These are phyloP conservation scores for Gymnopus androsaceus DNA, from an alignment of 1,284 basidiomycete species.

Conservation along the genomic window DNA sequence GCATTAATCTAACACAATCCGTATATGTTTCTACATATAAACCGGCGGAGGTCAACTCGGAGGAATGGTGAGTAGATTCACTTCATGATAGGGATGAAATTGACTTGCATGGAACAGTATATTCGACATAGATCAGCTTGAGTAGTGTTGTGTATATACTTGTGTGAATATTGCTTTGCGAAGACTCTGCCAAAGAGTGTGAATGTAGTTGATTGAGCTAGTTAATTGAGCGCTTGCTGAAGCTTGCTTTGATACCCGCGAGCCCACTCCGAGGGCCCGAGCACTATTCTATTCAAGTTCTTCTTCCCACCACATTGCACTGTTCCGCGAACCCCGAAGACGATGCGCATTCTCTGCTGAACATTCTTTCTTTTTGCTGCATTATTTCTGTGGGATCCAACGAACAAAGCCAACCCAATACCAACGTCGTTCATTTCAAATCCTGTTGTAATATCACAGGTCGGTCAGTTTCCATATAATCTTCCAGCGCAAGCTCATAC, in stretches of 20 bases:
- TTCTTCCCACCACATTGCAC: too few relatives aligned
- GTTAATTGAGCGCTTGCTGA: too few relatives aligned
- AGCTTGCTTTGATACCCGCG: too few relatives aligned
- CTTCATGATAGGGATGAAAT: not conserved
- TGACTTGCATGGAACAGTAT: constrained; percentile 27
- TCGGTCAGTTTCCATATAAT: not conserved
- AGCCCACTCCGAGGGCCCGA: too few relatives aligned
- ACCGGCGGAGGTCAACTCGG: constrained; percentile 74
- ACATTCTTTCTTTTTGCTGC: too few relatives aligned
- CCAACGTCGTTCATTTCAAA: constrained; percentile 3
- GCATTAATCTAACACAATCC: constrained; percentile 33
- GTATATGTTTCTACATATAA: too few relatives aligned
- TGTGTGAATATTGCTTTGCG: not conserved
- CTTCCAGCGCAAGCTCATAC: not conserved
- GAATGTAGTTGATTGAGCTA: too few relatives aligned
- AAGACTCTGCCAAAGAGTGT: not conserved
- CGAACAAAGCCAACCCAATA: not conserved
- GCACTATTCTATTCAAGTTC: too few relatives aligned
- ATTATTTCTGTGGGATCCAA: not conserved
- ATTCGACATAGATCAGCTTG: constrained; percentile 36
- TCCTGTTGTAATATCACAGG: not conserved
- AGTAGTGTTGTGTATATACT: not conserved
- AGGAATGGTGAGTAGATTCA: constrained; percentile 61
- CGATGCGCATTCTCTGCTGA: too few relatives aligned
- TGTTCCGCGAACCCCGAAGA: too few relatives aligned